phyloP scores from a whole-genome alignment of 1,139 yeast species.

The Pichia sorboxylosa region DNA sequence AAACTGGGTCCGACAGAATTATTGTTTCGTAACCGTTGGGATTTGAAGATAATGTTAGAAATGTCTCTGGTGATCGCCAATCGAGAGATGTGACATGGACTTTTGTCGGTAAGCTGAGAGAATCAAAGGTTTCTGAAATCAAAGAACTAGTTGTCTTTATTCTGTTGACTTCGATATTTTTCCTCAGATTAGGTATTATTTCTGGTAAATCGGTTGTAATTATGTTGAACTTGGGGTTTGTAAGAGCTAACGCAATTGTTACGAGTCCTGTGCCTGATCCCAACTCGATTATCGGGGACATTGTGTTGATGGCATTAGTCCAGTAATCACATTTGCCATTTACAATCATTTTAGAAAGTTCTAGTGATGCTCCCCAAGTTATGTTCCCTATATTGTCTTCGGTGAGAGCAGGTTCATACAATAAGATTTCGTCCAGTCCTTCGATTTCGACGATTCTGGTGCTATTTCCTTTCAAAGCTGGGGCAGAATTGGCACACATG shows the following conservation, averaged over 20 bases:
- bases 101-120: too few relatives aligned
- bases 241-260: conserved; percentile 52
- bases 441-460: conserved; percentile 21
- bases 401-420: conserved; percentile 79
- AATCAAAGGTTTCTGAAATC: not conserved
- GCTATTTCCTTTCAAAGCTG: conserved; percentile 73
- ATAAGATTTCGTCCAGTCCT: conserved; percentile 24
- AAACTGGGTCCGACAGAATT: conserved; percentile 77
- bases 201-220: conserved; percentile 69
- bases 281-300: conserved; percentile 51
- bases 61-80: conserved; percentile 57
- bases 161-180: conserved; percentile 32
- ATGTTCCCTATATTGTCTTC: conserved; percentile 81
- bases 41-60: conserved; percentile 14
- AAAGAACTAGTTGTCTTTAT: conserved; percentile 31
- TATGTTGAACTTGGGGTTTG: conserved; percentile 40
- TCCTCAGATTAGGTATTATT: conserved; percentile 54
- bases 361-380: conserved; percentile 90
- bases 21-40: conserved; percentile 38
- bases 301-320: conserved; percentile 10
- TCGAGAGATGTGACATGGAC: conserved; percentile 38
- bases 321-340: conserved; percentile 10
- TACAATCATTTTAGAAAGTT: conserved; percentile 48
- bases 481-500: conserved; percentile 74
- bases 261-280: conserved; percentile 94